Evolutionary conservation across 2,329 filamentous ascomycete species (phyloP).

Genomic region (Lasiodiplodia citricola): DNA sequence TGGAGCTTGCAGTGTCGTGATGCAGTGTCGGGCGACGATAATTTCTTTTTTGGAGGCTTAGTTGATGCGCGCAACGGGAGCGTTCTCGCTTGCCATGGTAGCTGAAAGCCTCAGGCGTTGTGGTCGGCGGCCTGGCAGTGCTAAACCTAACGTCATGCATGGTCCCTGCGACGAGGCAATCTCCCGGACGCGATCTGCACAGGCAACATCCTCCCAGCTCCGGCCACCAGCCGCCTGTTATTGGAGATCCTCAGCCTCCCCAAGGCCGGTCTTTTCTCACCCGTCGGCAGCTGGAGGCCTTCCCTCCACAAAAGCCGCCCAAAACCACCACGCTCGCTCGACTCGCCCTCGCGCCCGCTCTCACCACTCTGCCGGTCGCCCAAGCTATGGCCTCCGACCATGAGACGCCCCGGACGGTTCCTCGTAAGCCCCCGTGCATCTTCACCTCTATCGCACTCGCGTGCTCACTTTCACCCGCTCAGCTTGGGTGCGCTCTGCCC

Average conservation of each 20-base stretch:
- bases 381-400: constrained; percentile 19
- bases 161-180: constrained; percentile 14
- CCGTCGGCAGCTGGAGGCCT: constrained; percentile 19
- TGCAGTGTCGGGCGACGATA: constrained; percentile 29
- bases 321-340: constrained; percentile 2
- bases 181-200: constrained; percentile 24
- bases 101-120: constrained; percentile 27
- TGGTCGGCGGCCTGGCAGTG: background rate
- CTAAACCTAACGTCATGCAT: constrained; percentile 7
- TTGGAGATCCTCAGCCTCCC: constrained; percentile 24
- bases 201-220: constrained; percentile 22
- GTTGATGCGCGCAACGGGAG: constrained; percentile 10
- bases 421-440: constrained; percentile 21
- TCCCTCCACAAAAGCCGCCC: background rate
- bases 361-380: background rate
- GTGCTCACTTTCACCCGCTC: constrained; percentile 4
- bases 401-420: constrained; percentile 18
- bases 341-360: constrained; percentile 12
- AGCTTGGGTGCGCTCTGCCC: constrained; percentile 46
- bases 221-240: constrained; percentile 21
- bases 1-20: constrained; percentile 1
- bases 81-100: constrained; percentile 6
- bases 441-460: background rate
- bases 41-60: background rate
- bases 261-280: constrained; percentile 19